Conservation (phyloP, 495 filamentous ascomycete genomes). For the Penicillium robsamsonii region DNA sequence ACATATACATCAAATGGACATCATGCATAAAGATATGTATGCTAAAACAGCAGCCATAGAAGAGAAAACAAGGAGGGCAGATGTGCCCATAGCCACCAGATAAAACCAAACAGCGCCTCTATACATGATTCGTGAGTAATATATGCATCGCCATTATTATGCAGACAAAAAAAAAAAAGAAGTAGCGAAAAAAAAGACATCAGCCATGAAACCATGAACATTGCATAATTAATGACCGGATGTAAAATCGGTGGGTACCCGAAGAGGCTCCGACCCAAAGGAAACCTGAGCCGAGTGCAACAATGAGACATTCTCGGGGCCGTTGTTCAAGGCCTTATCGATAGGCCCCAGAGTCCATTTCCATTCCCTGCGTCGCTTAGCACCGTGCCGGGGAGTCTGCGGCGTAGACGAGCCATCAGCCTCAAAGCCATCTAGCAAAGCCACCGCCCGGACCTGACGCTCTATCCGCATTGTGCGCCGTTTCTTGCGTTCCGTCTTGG, state of each 20-base stretch:
- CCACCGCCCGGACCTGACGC: constrained; percentile 43
- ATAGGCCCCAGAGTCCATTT: constrained; percentile 55
- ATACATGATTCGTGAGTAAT: constrained; percentile 22
- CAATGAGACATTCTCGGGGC: constrained; percentile 2
- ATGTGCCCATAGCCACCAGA: constrained; percentile 1
- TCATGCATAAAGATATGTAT: constrained; percentile 6
- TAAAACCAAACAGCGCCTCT: constrained; percentile 22
- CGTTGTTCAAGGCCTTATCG: constrained; percentile 7
- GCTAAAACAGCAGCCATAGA: not conserved
- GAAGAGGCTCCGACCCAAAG: not conserved
- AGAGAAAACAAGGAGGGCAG: not conserved
- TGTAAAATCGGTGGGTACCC: not conserved
- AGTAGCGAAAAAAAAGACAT: not conserved
- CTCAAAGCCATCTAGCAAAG: constrained; percentile 39
- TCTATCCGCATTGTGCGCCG: constrained; percentile 38
- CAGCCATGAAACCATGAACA: constrained; percentile 3
- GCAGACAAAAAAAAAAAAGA: constrained; percentile 3
- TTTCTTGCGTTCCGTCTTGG: constrained; percentile 37
- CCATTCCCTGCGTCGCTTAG: constrained; percentile 56
- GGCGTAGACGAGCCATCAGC: constrained; percentile 40
- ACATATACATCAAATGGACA: constrained; percentile 2
- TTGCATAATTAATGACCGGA: not conserved
- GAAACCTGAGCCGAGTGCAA: not conserved
- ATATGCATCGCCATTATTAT: constrained; percentile 21
- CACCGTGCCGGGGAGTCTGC: constrained; percentile 47